phyloP scores from a whole-genome alignment of 352 stramenopile species.

The Thraustochytrium sp. region DNA sequence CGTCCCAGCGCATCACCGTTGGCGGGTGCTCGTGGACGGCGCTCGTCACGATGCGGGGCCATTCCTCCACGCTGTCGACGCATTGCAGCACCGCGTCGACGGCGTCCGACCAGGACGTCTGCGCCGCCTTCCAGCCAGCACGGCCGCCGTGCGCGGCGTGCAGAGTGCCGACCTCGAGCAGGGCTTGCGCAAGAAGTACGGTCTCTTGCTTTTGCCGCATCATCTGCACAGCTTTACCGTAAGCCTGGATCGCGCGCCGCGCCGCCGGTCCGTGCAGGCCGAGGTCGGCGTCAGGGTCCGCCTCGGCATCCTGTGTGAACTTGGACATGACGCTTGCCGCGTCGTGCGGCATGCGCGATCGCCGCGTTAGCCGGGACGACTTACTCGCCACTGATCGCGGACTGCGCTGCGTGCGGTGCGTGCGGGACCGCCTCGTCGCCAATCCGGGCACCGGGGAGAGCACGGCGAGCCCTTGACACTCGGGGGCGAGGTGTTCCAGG shows the following conservation, averaged over 20 bases:
- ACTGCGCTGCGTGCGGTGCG: slow-evolving; percentile 3
- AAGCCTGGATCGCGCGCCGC: not conserved
- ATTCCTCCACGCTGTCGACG: not conserved
- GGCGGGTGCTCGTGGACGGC: not conserved
- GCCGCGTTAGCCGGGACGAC: not conserved
- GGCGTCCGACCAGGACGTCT: not conserved
- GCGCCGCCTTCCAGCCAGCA: not conserved
- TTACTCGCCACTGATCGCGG: slow-evolving; percentile 9
- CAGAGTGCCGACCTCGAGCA: slow-evolving; percentile 5
- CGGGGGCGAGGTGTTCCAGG: not conserved
- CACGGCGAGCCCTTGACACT: not conserved
- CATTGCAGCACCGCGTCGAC: slow-evolving; percentile 6
- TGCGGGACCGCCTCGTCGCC: not conserved
- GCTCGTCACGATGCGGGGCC: not conserved
- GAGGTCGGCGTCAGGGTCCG: not conserved
- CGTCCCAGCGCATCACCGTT: not conserved
- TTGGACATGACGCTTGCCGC: not conserved
- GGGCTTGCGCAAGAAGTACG: not conserved
- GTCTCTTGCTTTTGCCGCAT: slow-evolving; percentile 40
- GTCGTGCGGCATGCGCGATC: not conserved
- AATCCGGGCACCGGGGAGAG: not conserved
- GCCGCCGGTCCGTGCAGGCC: not conserved
- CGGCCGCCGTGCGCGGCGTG: not conserved
- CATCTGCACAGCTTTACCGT: not conserved
- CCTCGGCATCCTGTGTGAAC: not conserved